Percentiles rank a stretch among this genome's conserved stretches.
These are phyloP conservation scores for Delitschia confertaspora DNA, from an alignment of 495 filamentous ascomycete species.

Conservation along the genomic window DNA sequence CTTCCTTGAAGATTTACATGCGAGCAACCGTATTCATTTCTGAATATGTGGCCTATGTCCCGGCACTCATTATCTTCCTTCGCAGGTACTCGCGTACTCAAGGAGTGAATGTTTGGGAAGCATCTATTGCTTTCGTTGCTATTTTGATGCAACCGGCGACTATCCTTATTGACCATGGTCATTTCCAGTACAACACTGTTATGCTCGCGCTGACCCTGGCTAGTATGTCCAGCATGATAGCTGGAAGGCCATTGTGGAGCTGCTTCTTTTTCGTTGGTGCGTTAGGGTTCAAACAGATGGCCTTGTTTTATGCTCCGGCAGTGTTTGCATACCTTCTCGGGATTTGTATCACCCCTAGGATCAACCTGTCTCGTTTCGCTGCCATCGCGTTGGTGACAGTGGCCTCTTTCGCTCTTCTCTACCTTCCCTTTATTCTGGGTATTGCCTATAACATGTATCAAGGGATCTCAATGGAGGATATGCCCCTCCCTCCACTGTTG, in stretches of 20 bases:
- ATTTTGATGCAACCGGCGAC: conserved; percentile 87
- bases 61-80: conserved; percentile 73
- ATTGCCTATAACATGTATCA: conserved; percentile 49
- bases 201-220: conserved; percentile 88
- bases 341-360: conserved; percentile 64
- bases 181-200: conserved; percentile 98
- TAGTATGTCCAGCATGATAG: conserved; percentile 77
- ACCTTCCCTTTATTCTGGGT: conserved; percentile 64
- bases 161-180: conserved; percentile 92
- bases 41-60: conserved; percentile 83
- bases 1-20: conserved; percentile 86
- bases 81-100: conserved; percentile 65
- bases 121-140: conserved; percentile 75
- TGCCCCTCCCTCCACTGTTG: conserved; percentile 42
- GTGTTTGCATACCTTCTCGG: conserved; percentile 90
- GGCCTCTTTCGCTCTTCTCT: conserved; percentile 62
- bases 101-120: conserved; percentile 65
- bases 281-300: conserved; percentile 97
- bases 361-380: conserved; percentile 61
- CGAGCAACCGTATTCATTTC: conserved; percentile 79
- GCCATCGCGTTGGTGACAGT: conserved; percentile 64
- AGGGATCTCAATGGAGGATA: conserved; percentile 42
- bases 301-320: conserved; percentile 86
- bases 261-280: conserved; percentile 91
- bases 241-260: conserved; percentile 75